Percentiles rank a stretch among this genome's conserved stretches.
Evolutionary conservation across 495 filamentous ascomycete species (phyloP).

Genomic region (Tetracladium setigerum): DNA sequence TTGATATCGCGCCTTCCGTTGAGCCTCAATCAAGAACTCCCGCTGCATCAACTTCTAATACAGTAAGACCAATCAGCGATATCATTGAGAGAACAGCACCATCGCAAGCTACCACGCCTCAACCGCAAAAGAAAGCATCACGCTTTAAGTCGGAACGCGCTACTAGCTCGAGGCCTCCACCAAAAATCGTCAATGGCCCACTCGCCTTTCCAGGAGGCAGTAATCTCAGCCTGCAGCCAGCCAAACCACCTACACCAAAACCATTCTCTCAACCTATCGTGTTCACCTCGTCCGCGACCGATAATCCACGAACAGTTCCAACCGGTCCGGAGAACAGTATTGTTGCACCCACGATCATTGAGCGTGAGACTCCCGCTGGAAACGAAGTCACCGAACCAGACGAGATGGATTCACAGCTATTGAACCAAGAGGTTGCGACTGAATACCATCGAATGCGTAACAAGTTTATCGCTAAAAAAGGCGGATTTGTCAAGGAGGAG

Average conservation of each 20-base stretch:
- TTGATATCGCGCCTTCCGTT: conserved; percentile 59
- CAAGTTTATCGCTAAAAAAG: conserved; percentile 67
- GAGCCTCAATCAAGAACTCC: neutral
- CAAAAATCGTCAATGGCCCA: conserved; percentile 8
- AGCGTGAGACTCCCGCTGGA: conserved; percentile 37
- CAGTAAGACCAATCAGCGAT: conserved; percentile 29
- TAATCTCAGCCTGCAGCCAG: conserved; percentile 31
- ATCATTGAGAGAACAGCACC: conserved; percentile 37
- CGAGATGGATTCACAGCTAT: conserved; percentile 63
- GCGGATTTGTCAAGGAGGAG: conserved; percentile 60
- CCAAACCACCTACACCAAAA: conserved; percentile 35
- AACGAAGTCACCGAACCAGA: conserved; percentile 49
- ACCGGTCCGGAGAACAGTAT: conserved; percentile 49
- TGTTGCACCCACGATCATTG: conserved; percentile 51
- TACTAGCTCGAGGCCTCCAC: neutral
- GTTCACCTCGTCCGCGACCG: conserved; percentile 18
- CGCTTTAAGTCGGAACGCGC: conserved; percentile 35
- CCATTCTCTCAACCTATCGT: conserved; percentile 38
- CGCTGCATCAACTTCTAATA: neutral
- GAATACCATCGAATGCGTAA: conserved; percentile 79
- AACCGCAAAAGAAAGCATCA: conserved; percentile 33
- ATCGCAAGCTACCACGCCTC: conserved; percentile 13
- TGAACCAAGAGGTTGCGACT: conserved; percentile 67
- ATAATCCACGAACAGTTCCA: conserved; percentile 26
- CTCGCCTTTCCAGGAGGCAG: neutral